Evolutionary conservation across 441 rosid species (phyloP).

Genomic region (Geranium incanum): DNA sequence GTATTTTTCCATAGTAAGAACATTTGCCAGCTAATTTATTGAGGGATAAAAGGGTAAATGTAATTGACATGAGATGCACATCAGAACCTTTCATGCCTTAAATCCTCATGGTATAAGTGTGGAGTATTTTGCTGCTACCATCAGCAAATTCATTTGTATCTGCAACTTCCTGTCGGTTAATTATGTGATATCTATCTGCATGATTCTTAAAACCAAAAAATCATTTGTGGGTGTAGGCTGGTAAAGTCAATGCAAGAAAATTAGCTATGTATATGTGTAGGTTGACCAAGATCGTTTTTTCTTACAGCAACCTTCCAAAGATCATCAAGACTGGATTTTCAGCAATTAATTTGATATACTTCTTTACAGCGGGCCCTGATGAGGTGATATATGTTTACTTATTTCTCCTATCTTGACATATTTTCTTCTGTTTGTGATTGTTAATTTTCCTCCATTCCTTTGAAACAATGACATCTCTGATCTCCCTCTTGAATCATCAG

Average conservation of each 20-base stretch:
- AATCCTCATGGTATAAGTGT: background rate
- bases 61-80: background rate
- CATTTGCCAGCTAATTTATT: conserved; percentile 12
- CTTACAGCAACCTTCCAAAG: conserved; percentile 81
- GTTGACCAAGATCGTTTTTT: conserved; percentile 19
- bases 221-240: background rate
- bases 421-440: background rate
- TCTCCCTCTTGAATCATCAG: too few species aligned
- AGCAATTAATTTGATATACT: conserved; percentile 90
- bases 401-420: conserved; percentile 5
- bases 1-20: conserved; percentile 4
- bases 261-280: conserved; percentile 9
- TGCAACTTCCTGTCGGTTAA: background rate
- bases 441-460: conserved; percentile 3
- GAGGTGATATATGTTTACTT: conserved; percentile 48
- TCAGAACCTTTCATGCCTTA: background rate
- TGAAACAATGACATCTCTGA: conserved; percentile 2
- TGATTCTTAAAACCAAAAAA: background rate
- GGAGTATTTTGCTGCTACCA: background rate
- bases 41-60: background rate
- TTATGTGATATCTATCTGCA: background rate
- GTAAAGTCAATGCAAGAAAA: background rate
- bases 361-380: conserved; percentile 95
- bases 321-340: conserved; percentile 95
- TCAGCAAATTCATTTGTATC: background rate